A percentile compares a stretch with the other conserved stretches of the same genome.
Evolutionary conservation across 1,284 basidiomycete species (phyloP).

Genomic region (Paramarasmius palmivorus): DNA sequence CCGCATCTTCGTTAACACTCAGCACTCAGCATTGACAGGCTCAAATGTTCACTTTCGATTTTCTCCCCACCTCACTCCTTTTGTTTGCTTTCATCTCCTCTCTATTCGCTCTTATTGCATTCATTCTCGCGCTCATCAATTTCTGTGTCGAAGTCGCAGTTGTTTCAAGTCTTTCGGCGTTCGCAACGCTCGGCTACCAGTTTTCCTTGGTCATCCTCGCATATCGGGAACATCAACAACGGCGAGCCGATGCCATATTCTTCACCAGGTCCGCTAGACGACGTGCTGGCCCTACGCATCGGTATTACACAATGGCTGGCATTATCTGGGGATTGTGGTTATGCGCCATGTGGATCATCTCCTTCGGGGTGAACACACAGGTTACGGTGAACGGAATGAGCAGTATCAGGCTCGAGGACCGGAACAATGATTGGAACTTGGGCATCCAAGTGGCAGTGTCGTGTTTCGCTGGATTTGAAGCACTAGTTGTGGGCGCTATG

Average conservation of each 20-base stretch:
- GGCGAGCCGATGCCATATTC: neutral
- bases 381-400: neutral
- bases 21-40: neutral
- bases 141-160: neutral
- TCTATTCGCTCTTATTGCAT: neutral
- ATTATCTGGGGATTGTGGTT: neutral
- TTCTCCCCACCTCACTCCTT: neutral
- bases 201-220: neutral
- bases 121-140: neutral
- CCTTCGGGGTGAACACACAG: constrained; percentile 1
- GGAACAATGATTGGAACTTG: neutral
- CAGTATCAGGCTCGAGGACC: neutral
- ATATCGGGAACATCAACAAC: neutral
- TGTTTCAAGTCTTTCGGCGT: neutral
- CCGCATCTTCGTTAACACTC: neutral
- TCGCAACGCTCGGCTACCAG: neutral
- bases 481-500: neutral
- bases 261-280: neutral
- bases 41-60: neutral
- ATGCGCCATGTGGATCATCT: neutral
- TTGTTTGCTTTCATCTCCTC: neutral
- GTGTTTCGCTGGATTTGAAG: neutral
- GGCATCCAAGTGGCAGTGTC: neutral
- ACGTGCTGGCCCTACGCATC: neutral
- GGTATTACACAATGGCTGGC: neutral